Evolutionary conservation across 2,329 filamentous ascomycete species (phyloP).

Genomic region (Scedosporium apiospermum): DNA sequence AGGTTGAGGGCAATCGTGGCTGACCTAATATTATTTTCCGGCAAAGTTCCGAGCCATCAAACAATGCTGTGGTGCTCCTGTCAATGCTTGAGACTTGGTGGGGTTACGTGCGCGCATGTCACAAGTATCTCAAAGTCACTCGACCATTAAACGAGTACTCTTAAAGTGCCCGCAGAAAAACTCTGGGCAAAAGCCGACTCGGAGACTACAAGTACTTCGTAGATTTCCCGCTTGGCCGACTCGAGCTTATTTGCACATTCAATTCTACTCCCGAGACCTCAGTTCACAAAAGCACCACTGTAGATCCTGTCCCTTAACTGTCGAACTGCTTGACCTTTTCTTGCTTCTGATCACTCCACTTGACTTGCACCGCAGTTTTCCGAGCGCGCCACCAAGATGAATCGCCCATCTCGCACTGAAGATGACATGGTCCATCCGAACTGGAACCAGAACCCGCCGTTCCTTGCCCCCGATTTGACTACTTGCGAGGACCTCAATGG

Average conservation of each 20-base stretch:
- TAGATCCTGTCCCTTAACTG: background rate
- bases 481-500: constrained; percentile 47
- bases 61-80: too few relatives aligned
- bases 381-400: constrained; percentile 27
- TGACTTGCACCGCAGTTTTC: too few relatives aligned
- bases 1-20: too few relatives aligned
- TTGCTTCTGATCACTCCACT: background rate
- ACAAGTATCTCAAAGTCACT: background rate
- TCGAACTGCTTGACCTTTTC: background rate
- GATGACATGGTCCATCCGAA: constrained; percentile 37
- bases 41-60: too few relatives aligned
- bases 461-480: constrained; percentile 36
- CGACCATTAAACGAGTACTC: too few relatives aligned
- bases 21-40: too few relatives aligned
- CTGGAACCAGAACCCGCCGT: constrained; percentile 45
- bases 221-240: background rate
- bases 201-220: too few relatives aligned
- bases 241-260: background rate
- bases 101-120: background rate
- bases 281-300: background rate
- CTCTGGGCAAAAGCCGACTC: too few relatives aligned
- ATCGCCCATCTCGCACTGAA: constrained; percentile 45
- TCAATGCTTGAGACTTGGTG: background rate
- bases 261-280: background rate
- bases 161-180: too few relatives aligned